Evolutionary conservation across 352 stramenopile genomes (phyloP).

Genomic region (Phytophthora pluvialis): DNA sequence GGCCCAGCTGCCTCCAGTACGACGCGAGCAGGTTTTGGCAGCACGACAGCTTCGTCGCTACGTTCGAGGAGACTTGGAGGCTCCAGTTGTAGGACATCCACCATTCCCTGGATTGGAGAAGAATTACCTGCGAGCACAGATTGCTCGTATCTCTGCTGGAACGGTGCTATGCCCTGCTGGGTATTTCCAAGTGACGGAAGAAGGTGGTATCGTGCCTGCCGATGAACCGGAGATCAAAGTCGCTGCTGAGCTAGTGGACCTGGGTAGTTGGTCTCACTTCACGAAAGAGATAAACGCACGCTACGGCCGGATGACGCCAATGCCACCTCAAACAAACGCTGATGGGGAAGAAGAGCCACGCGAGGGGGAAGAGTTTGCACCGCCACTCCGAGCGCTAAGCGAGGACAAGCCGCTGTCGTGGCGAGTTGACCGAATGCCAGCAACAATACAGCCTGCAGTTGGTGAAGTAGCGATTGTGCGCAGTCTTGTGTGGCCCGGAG

Average conservation of each 20-base stretch:
- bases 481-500: slow-evolving; percentile 87
- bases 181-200: slow-evolving; percentile 83
- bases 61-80: slow-evolving; percentile 85
- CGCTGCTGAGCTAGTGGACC: slow-evolving; percentile 69
- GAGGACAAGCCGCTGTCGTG: slow-evolving; percentile 78
- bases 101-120: slow-evolving; percentile 90
- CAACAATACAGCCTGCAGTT: slow-evolving; percentile 63
- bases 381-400: slow-evolving; percentile 59
- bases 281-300: slow-evolving; percentile 86
- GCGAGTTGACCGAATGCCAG: slow-evolving; percentile 77
- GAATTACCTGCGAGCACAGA: slow-evolving; percentile 89
- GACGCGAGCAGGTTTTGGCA: slow-evolving; percentile 76
- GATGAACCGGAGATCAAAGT: slow-evolving; percentile 80
- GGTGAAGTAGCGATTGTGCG: slow-evolving; percentile 72
- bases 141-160: slow-evolving; percentile 86
- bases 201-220: slow-evolving; percentile 70
- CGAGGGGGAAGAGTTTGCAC: slow-evolving; percentile 68
- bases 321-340: slow-evolving; percentile 76
- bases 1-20: slow-evolving; percentile 82
- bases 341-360: slow-evolving; percentile 78
- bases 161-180: slow-evolving; percentile 86
- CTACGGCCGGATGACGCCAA: slow-evolving; percentile 73
- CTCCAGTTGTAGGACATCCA: slow-evolving; percentile 78
- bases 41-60: slow-evolving; percentile 82
- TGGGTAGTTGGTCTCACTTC: slow-evolving; percentile 89